Evolutionary conservation across 2,329 filamentous ascomycete species (phyloP), one percentile per base, ranked within the genome.

Genomic region (Trichoderma sp.): DNA sequence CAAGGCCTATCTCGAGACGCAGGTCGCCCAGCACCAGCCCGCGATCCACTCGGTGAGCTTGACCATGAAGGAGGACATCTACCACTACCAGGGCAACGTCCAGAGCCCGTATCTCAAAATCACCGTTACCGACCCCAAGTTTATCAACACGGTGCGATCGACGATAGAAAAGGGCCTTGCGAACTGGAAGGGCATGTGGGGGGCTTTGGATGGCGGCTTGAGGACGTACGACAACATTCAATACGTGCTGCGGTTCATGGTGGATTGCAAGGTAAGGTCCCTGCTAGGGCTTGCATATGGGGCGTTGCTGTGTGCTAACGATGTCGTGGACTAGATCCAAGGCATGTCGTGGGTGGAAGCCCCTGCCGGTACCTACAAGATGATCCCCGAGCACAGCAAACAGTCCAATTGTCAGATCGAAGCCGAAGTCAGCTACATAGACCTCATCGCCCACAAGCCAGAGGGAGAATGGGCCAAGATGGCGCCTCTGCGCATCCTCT

Each of bases 331-430:
- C 34, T 30, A 92, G 85, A 90, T 99, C 51, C 85, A 90, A 64
- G 95, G 95, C 68, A 99, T 99, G 95, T 94, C 93, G 1, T 99
- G 95, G 95, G 92, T 98, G 0, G 92, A 97, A 76, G 91, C 89
- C 19, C 89, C 91, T 24, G 84, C 89, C 3, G 83, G 83, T 34
- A 88, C 88, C 68, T 97, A 94, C 78, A 83, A 83, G 63, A 80
- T 96, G 59, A 81, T 97, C 19, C 80, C 86, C 1, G 78, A 85
- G 14, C 77, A 85, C 63, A 83, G 89, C 66, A 85, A 88, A 67
- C 90, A 97, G 69, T 98, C 94, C 2, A 97, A 93, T 72, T 98
- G 95, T 76, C 95, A 99, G 77, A 96, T 99, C 69, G 95, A 99
- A 78, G 95, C 94, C 14, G 85, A 89, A 70, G 86, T 96, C 64